Conservation (phyloP, 768 basidiomycete genomes). For the Collybiopsis luxurians region DNA sequence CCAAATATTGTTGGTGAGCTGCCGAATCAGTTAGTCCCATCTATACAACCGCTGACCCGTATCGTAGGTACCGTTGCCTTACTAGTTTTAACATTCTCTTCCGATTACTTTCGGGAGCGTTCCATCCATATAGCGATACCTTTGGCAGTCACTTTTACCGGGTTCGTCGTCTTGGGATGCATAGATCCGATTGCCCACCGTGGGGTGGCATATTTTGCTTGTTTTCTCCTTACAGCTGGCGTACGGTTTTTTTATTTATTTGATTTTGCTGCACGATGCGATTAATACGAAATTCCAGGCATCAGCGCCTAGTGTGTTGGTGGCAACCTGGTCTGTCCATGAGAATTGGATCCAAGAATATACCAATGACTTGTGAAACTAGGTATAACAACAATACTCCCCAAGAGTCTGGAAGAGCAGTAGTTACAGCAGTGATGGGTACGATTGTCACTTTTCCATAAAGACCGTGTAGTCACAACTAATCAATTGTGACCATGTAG, state of each 20-base stretch:
- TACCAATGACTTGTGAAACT: neutral
- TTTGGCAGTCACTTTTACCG: constrained; percentile 31
- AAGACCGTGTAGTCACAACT: neutral
- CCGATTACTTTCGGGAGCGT: constrained; percentile 49
- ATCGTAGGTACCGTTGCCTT: constrained; percentile 34
- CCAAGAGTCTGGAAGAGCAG: constrained; percentile 44
- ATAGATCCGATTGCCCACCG: constrained; percentile 39
- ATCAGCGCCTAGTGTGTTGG: constrained; percentile 45
- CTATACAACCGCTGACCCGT: neutral
- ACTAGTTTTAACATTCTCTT: constrained; percentile 44
- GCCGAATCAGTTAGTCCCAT: neutral
- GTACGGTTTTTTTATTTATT: constrained; percentile 21
- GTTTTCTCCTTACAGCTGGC: constrained; percentile 50
- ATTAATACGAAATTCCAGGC: constrained; percentile 24
- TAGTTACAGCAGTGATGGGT: constrained; percentile 53
- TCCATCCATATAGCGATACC: constrained; percentile 50
- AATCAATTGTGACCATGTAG: constrained; percentile 16
- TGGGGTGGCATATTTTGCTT: constrained; percentile 50
- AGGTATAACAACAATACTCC: constrained; percentile 49
- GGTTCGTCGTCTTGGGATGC: constrained; percentile 44
- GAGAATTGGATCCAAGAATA: constrained; percentile 7
- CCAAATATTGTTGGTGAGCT: constrained; percentile 42
- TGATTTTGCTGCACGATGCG: neutral
- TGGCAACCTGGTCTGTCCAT: constrained; percentile 33
- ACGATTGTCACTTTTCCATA: constrained; percentile 6